Evolutionary conservation across 2,329 filamentous ascomycete species (phyloP).

Genomic region (Trichoderma atroviride): DNA sequence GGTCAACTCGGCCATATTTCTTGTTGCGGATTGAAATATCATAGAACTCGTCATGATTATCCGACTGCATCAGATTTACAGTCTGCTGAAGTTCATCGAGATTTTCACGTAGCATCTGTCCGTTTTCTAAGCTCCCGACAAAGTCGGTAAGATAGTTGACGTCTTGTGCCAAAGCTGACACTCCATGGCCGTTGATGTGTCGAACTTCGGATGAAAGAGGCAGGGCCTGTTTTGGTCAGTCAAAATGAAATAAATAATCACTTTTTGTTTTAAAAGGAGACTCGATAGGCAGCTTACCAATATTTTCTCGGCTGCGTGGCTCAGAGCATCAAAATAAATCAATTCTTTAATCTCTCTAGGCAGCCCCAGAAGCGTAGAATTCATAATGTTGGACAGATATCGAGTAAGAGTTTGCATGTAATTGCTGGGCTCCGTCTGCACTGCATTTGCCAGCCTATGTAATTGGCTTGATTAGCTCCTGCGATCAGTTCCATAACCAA

Average conservation of each 20-base stretch:
- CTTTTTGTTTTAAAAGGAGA: background rate
- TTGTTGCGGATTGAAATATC: conserved; percentile 87
- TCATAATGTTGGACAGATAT: conserved; percentile 96
- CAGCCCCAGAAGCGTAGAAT: conserved; percentile 86
- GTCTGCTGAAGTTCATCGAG: conserved; percentile 94
- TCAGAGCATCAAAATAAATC: conserved; percentile 95
- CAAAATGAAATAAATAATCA: background rate
- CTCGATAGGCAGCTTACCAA: conserved; percentile 54
- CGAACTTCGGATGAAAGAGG: conserved; percentile 79
- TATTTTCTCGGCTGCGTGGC: conserved; percentile 85
- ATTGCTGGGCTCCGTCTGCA: conserved; percentile 75
- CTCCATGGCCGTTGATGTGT: conserved; percentile 84
- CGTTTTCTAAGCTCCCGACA: conserved; percentile 81
- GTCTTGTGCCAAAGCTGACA: conserved; percentile 78
- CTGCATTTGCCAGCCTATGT: conserved; percentile 54
- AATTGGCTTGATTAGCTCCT: conserved; percentile 29
- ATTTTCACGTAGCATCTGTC: conserved; percentile 82
- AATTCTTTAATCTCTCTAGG: conserved; percentile 95
- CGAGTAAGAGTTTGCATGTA: conserved; percentile 95
- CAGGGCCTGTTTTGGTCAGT: conserved; percentile 57
- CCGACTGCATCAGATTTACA: conserved; percentile 79
- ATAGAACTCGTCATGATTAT: conserved; percentile 96
- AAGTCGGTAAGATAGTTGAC: conserved; percentile 83
- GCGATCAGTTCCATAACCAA: background rate
- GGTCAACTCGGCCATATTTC: conserved; percentile 92